These are phyloP conservation scores for Microsporum audouinii DNA, from an alignment of 2,329 filamentous ascomycete genomes.

Conservation along the genomic window DNA sequence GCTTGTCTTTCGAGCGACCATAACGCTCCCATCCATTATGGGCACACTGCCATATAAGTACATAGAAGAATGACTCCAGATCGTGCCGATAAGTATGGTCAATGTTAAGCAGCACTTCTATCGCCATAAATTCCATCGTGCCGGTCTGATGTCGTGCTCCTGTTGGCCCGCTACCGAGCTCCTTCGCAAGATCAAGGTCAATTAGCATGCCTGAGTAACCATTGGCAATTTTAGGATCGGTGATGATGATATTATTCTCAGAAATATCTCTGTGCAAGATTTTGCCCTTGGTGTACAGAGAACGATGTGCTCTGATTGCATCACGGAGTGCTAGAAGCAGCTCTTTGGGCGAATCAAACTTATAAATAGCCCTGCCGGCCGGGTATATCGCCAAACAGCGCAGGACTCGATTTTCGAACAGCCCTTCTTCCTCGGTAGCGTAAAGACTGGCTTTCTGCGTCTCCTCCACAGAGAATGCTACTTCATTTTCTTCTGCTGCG, in stretches of 20 bases:
- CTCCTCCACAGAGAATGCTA: neutral
- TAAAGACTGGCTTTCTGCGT: neutral
- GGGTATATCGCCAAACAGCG: slow-evolving; percentile 23
- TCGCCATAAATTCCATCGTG: slow-evolving; percentile 26
- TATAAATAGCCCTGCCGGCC: slow-evolving; percentile 19
- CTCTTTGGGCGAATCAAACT: slow-evolving; percentile 22
- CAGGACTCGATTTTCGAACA: slow-evolving; percentile 22
- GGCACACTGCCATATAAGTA: slow-evolving; percentile 19
- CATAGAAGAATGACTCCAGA: slow-evolving; percentile 26
- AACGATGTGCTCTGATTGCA: slow-evolving; percentile 27
- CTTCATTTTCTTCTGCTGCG: neutral
- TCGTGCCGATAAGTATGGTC: slow-evolving; percentile 26
- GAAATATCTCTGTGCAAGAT: slow-evolving; percentile 32
- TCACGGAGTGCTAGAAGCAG: slow-evolving; percentile 27
- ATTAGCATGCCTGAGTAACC: slow-evolving; percentile 24
- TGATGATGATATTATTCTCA: slow-evolving; percentile 31
- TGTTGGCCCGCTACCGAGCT: slow-evolving; percentile 14
- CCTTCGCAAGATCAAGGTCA: slow-evolving; percentile 26
- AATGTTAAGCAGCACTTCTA: slow-evolving; percentile 23
- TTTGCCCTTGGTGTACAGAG: slow-evolving; percentile 22
- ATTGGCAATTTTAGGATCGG: slow-evolving; percentile 13
- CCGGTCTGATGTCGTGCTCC: slow-evolving; percentile 10
- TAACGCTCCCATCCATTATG: neutral
- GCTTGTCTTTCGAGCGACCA: neutral
- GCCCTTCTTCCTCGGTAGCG: slow-evolving; percentile 9